Percentiles rank a stretch among this genome's conserved stretches.
Evolutionary conservation across 345 rosid species (phyloP).

Genomic region (Luvunga scandens): DNA sequence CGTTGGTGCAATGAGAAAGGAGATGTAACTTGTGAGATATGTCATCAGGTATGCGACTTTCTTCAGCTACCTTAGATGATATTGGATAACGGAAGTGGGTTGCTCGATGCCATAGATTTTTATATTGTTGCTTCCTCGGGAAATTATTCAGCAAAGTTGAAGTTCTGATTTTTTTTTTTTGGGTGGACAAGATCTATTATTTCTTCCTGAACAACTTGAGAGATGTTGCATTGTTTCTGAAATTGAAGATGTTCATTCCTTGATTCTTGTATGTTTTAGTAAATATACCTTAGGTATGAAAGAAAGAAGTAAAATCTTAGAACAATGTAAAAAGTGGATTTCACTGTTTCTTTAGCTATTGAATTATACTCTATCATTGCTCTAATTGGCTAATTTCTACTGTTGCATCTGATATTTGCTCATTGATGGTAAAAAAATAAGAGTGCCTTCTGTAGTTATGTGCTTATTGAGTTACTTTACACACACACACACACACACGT

Average conservation of each 20-base stretch:
- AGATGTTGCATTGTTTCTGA: neutral
- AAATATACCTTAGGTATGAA: neutral
- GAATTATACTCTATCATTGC: neutral
- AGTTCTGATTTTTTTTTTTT: neutral
- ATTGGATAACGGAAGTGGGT: neutral
- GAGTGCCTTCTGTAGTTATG: neutral
- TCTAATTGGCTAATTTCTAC: neutral
- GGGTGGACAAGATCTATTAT: neutral
- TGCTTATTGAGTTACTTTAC: neutral
- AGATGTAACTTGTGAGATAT: constrained; percentile 86
- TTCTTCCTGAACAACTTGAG: neutral
- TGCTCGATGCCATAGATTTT: neutral
- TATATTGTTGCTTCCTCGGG: no score
- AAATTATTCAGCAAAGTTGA: neutral
- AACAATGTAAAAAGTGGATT: neutral
- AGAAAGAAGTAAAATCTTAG: neutral
- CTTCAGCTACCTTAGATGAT: neutral
- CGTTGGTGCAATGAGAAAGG: constrained; percentile 98
- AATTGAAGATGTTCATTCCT: neutral
- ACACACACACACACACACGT: no score
- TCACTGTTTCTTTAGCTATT: neutral
- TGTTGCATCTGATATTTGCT: neutral
- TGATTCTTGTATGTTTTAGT: neutral
- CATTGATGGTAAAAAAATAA: neutral
- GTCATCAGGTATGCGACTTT: constrained; percentile 66